These are phyloP conservation scores for Blepharisma japonicum DNA, from an alignment of 73 alveolate species.

Conservation along the genomic window DNA sequence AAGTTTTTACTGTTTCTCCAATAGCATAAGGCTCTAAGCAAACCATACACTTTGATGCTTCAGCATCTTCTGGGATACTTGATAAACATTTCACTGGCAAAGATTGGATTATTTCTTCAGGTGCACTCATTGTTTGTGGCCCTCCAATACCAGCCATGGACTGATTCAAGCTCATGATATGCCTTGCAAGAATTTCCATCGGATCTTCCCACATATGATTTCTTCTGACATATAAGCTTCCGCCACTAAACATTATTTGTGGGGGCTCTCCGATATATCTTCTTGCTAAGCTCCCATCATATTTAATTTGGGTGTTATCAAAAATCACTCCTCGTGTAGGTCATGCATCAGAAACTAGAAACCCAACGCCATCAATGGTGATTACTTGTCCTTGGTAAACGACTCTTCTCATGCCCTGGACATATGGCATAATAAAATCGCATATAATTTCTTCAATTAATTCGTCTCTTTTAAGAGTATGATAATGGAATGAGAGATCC, in stretches of 20 bases:
- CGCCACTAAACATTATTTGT: background rate
- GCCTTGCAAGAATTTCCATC: background rate
- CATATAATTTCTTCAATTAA: slow-evolving; percentile 3
- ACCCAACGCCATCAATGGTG: background rate
- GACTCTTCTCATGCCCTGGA: slow-evolving; percentile 4
- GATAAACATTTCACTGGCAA: background rate
- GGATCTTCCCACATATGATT: slow-evolving; percentile 13
- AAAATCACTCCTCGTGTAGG: slow-evolving; percentile 12
- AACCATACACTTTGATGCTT: slow-evolving; percentile 32
- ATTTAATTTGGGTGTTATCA: background rate
- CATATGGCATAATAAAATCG: background rate
- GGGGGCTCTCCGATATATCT: background rate
- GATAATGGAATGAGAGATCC: background rate
- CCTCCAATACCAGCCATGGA: slow-evolving; percentile 1
- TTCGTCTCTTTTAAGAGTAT: background rate
- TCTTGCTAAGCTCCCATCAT: background rate
- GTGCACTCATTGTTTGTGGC: background rate
- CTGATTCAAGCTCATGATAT: background rate
- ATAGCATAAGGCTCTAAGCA: slow-evolving; percentile 30
- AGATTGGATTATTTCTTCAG: background rate
- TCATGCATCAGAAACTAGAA: background rate
- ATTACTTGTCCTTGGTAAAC: slow-evolving; percentile 5
- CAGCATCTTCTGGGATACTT: slow-evolving; percentile 3
- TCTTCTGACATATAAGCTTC: slow-evolving; percentile 2
- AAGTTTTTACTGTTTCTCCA: slow-evolving; percentile 36